Evolutionary conservation across 1,284 basidiomycete genomes (phyloP).

Genomic region (Rhodotorula mucilaginosa): DNA sequence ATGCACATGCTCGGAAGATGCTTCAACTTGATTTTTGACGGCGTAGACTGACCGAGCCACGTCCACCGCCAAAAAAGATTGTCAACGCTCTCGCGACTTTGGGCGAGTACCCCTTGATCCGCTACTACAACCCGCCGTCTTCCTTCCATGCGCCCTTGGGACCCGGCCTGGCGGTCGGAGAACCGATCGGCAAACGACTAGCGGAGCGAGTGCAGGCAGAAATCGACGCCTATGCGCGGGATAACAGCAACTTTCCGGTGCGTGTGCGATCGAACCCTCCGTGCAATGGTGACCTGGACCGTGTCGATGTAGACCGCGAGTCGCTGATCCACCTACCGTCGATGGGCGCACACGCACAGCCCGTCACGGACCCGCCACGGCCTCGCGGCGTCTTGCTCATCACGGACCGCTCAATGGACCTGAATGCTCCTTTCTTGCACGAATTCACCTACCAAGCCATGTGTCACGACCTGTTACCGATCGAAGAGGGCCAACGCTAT

Average conservation of each 20-base stretch:
- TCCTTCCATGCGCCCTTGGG: slow-evolving; percentile 80
- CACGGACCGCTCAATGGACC: slow-evolving; percentile 94
- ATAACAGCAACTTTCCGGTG: slow-evolving; percentile 82
- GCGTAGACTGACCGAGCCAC: slow-evolving; percentile 10
- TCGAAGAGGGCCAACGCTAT: slow-evolving; percentile 81
- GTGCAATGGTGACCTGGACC: slow-evolving; percentile 13
- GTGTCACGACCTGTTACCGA: slow-evolving; percentile 88
- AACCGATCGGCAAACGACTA: slow-evolving; percentile 69
- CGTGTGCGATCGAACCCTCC: slow-evolving; percentile 48
- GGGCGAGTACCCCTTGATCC: slow-evolving; percentile 89
- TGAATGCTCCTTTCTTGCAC: slow-evolving; percentile 83
- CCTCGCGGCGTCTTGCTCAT: slow-evolving; percentile 83
- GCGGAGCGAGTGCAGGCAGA: slow-evolving; percentile 77
- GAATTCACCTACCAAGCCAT: slow-evolving; percentile 99
- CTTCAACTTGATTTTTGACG: slow-evolving; percentile 14
- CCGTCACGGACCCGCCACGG: slow-evolving; percentile 63
- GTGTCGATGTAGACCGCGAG: not conserved
- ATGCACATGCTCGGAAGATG: not conserved
- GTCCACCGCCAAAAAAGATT: slow-evolving; percentile 57
- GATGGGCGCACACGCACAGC: slow-evolving; percentile 45
- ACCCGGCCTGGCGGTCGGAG: slow-evolving; percentile 60
- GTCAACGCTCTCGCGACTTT: slow-evolving; percentile 85
- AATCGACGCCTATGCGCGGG: slow-evolving; percentile 79
- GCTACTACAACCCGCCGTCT: slow-evolving; percentile 76
- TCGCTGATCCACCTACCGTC: slow-evolving; percentile 27